phyloP scores from a whole-genome alignment of 2,329 filamentous ascomycete species.

The Pestalotiopsis sp. region DNA sequence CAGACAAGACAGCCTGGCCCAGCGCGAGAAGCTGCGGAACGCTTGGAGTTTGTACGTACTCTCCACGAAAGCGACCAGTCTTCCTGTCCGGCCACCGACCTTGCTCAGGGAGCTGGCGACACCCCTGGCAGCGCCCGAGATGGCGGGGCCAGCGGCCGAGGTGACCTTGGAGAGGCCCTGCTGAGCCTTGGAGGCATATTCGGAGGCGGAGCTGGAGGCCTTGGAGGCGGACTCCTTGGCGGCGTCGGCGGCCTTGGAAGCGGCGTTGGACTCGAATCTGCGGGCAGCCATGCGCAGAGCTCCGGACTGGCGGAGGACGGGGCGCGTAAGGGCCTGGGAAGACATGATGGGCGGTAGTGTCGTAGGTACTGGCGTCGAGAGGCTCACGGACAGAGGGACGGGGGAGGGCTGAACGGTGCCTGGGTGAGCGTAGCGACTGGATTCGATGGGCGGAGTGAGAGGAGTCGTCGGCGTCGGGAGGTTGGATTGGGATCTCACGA shows the following conservation, averaged over 20 bases:
- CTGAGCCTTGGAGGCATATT: constrained; percentile 67
- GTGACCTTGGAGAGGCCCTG: constrained; percentile 83
- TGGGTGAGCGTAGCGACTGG: constrained; percentile 35
- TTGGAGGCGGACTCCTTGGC: constrained; percentile 42
- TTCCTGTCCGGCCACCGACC: constrained; percentile 82
- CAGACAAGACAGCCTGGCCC: not conserved
- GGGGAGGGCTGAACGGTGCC: constrained; percentile 18
- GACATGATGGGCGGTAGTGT: constrained; percentile 27
- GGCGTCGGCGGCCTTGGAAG: constrained; percentile 43
- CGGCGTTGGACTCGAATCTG: constrained; percentile 63
- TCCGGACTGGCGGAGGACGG: constrained; percentile 34
- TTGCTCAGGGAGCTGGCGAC: constrained; percentile 69
- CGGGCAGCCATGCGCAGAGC: constrained; percentile 44
- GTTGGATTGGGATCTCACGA: constrained; percentile 22
- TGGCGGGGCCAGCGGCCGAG: constrained; percentile 76
- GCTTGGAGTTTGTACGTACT: constrained; percentile 61
- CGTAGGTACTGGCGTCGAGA: not conserved
- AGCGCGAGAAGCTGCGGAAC: not conserved
- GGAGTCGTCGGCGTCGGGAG: constrained; percentile 13
- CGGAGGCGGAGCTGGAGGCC: constrained; percentile 43
- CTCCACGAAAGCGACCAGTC: constrained; percentile 78
- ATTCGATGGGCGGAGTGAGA: constrained; percentile 29
- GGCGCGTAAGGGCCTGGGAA: constrained; percentile 29
- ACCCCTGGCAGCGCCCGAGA: constrained; percentile 72
- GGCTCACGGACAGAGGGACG: constrained; percentile 14